Evolutionary conservation across 1,139 yeast species (phyloP), one percentile per base, ranked within the genome.

Genomic region (Candida sojae): DNA sequence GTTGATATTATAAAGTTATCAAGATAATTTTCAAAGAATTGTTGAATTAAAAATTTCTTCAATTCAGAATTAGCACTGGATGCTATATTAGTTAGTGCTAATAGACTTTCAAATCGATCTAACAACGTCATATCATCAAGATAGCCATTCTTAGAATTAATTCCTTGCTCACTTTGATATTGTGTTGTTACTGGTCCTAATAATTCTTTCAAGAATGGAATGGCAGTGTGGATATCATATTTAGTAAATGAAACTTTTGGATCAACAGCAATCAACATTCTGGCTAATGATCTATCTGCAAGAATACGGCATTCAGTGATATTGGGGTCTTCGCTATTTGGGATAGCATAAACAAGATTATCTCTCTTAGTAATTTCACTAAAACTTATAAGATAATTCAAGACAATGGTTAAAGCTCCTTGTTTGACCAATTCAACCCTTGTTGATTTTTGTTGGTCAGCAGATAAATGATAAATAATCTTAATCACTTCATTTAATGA

Each of bases 41-140:
- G 68, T n/a, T 59, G 48, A 3, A 72, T 65, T 11, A 79, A 67
- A 8, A 58, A 49, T n/a, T 67, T 62, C 44, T 70, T 65, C 12
- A 73, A 52, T 1, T 61, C 67, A 1, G 57, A 35, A 13, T 67
- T 63, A 1, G 66, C 63, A 5, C 64, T 49, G 0, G 77, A 67
- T 0, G 83, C 64, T 2, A 81, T 50, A 55, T 81, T 81, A 3
- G 83, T 77, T 39, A 81, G 62, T 0, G 85, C 80, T 39, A 79
- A 58, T 17, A 81, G 60, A 0, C 75, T 55, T 53, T 77, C 80
- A 52, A 72, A 76, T 33, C 67, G 67, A 51, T 79, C 84, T 11
- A 71, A 50, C 13, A 50, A 52, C 0, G 73, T 65, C 51, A 71
- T 57, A 5, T 70, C 70, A 42, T 59, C 54, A 23, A 66, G 54